Evolutionary conservation across 1,284 basidiomycete species (phyloP).

Genomic region (Kalmanozyma brasiliensis): DNA sequence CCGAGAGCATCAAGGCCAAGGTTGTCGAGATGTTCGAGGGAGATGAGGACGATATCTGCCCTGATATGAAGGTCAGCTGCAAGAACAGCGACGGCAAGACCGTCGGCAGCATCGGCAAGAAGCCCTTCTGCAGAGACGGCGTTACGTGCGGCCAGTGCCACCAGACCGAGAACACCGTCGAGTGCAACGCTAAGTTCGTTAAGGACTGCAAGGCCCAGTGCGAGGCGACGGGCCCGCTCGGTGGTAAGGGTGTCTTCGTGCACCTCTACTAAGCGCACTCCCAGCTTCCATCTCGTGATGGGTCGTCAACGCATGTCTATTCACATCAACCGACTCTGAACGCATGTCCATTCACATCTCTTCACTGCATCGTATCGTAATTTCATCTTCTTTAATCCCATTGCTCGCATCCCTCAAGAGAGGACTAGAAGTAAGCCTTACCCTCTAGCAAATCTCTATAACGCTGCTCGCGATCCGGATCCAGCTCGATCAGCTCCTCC

Average conservation of each 20-base stretch:
- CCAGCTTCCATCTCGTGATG: too few species aligned
- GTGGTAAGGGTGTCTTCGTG: constrained; percentile 42
- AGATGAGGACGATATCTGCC: constrained; percentile 51
- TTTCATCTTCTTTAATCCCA: background rate
- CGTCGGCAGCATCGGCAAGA: constrained; percentile 47
- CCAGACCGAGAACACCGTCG: constrained; percentile 48
- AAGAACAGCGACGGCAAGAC: constrained; percentile 42
- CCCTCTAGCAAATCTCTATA: constrained; percentile 53
- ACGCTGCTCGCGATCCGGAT: constrained; percentile 53
- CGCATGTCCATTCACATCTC: background rate
- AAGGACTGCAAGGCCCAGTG: constrained; percentile 47
- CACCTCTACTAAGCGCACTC: constrained; percentile 31
- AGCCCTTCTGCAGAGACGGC: constrained; percentile 47
- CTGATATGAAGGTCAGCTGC: constrained; percentile 49
- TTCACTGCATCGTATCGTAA: background rate
- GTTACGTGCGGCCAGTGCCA: constrained; percentile 42
- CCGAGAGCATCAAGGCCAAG: constrained; percentile 1
- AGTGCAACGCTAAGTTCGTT: constrained; percentile 46
- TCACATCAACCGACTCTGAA: background rate
- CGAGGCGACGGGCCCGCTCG: constrained; percentile 50
- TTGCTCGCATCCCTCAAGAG: background rate
- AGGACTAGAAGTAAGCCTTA: constrained; percentile 26
- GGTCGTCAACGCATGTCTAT: background rate
- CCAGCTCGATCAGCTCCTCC: constrained; percentile 39
- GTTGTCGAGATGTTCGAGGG: constrained; percentile 6